These are phyloP conservation scores for Colletotrichum tropicicola DNA, from an alignment of 2,329 filamentous ascomycete genomes.

Conservation along the genomic window DNA sequence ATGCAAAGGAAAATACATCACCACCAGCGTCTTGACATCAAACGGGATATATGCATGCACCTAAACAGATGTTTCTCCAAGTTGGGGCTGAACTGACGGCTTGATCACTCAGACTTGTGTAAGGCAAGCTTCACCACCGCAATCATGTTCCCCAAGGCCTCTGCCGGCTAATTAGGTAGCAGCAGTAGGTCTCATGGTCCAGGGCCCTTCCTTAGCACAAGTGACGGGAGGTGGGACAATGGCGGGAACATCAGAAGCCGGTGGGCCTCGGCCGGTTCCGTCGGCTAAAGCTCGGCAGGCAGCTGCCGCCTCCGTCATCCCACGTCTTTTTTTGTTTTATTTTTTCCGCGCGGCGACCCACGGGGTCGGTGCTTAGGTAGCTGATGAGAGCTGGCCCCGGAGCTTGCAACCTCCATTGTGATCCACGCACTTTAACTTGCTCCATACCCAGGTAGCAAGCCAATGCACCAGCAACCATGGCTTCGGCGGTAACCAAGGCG, in stretches of 20 bases:
- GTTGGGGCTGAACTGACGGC: too few species aligned
- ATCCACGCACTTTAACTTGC: background rate
- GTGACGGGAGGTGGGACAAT: background rate
- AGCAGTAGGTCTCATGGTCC: too few species aligned
- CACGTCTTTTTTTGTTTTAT: background rate
- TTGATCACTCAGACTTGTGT: too few species aligned
- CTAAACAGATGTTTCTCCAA: too few species aligned
- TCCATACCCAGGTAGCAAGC: background rate
- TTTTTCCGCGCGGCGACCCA: conserved; percentile 10
- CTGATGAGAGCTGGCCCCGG: conserved; percentile 6
- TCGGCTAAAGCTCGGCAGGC: conserved; percentile 25
- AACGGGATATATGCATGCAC: too few species aligned
- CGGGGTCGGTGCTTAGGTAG: conserved; percentile 1
- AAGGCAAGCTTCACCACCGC: too few species aligned
- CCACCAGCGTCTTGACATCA: too few species aligned
- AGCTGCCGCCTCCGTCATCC: conserved; percentile 19
- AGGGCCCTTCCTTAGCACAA: too few species aligned
- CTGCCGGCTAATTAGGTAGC: too few species aligned
- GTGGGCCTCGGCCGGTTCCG: conserved; percentile 19
- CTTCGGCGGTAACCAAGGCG: conserved; percentile 33
- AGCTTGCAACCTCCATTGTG: background rate
- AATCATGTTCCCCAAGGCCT: too few species aligned
- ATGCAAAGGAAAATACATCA: too few species aligned
- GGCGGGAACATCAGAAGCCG: background rate
- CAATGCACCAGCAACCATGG: conserved; percentile 32